Base-by-base conservation (phyloP, 208 protist species). In the Leptomonas seymouri region DNA sequence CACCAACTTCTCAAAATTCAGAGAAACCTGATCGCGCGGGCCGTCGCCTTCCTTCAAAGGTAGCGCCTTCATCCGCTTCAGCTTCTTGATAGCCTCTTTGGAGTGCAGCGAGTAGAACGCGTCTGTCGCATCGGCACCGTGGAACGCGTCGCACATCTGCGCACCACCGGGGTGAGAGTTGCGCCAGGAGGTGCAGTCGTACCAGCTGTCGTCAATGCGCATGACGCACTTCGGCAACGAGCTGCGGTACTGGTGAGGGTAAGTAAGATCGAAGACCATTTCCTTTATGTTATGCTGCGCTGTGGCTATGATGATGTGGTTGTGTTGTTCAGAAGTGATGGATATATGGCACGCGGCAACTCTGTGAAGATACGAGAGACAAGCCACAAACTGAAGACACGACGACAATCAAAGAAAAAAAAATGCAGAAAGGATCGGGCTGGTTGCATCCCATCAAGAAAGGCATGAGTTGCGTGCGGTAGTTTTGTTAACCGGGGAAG, bases 21-120 rank as follows among this genome's bases (percentile, higher is more conserved):
- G 45, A 23, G 83, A 91, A 7, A 89, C 76, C 27, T 73, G 21
- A 39, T 91, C 83, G 61, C 88, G 85, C n/a, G 78, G 65, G 16
- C 45, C 63, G 61, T 91, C 85, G 20, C 73, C 76, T 53, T 90
- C 85, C 62, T 81, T 80, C 27, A 93, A 68, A 21, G 88, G 88
- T 25, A 90, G 59, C 16, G 82, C 78, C 75, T 89, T 91, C 85
- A 93, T 89, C 20, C 64, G 61, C 78, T 93, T 93, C 49, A 93
- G 73, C 74, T 90, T 93, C 31, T 77, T 59, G 31, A 93, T 72
- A 21, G 85, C 88, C 66, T 93, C 85, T 69, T 86, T 85, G 36
- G 85, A 91, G 74, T 93, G 88, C 42, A 93, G 65, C 18, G 85
- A 89, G 67, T 88, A 93, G 64, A 93, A 93, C 16, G 82, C 85